These are phyloP conservation scores for Mycena amicta DNA, from an alignment of 768 basidiomycete species.

Conservation along the genomic window DNA sequence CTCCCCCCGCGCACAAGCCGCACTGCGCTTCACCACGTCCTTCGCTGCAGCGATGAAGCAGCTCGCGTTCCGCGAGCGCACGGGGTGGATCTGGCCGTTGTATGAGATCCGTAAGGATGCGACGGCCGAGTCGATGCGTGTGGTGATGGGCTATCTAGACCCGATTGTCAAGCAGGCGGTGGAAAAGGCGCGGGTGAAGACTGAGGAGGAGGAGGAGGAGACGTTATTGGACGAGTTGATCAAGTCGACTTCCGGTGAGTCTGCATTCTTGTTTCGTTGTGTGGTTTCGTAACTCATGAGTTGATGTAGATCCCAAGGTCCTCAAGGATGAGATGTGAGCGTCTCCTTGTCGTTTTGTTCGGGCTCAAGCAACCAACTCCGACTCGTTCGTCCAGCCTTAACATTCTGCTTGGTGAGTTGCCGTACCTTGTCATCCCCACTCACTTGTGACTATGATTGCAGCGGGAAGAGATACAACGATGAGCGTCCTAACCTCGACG, in stretches of 20 bases:
- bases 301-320: not conserved
- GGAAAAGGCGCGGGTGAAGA: not conserved
- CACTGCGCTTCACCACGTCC: not conserved
- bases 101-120: constrained; percentile 17
- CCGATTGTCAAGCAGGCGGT: constrained; percentile 18
- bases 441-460: no score
- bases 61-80: constrained; percentile 1
- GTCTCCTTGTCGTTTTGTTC: no score
- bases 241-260: not conserved
- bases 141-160: constrained; percentile 12
- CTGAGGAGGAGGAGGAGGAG: not conserved
- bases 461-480: not conserved
- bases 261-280: not conserved
- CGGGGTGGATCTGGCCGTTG: constrained; percentile 19
- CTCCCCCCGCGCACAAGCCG: not conserved
- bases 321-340: not conserved
- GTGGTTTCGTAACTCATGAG: no score
- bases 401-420: not conserved
- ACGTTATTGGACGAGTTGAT: not conserved
- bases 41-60: not conserved
- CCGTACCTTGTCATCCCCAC: no score
- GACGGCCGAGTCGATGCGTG: constrained; percentile 13
- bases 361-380: no score
- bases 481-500: not conserved
- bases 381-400: no score